These are phyloP conservation scores for Coemansia sp. DNA, from an alignment of 192 early-diverging fungal species.

Conservation along the genomic window DNA sequence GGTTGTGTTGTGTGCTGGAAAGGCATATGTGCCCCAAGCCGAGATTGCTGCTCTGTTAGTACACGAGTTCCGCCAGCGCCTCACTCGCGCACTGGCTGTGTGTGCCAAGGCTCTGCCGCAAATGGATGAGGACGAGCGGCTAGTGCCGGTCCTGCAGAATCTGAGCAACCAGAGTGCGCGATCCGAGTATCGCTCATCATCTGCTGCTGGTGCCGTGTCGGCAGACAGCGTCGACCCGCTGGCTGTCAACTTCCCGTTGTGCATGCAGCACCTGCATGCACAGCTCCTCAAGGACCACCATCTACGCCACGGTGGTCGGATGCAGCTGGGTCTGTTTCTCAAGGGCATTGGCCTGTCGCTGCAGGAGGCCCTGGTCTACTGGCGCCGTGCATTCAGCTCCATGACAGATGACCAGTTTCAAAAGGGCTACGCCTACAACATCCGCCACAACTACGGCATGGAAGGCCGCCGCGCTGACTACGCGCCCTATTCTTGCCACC, in stretches of 20 bases:
- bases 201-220: slow-evolving; percentile 56
- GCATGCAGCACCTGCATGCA: slow-evolving; percentile 83
- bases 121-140: slow-evolving; percentile 89
- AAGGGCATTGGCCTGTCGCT: slow-evolving; percentile 89
- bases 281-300: slow-evolving; percentile 73
- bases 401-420: slow-evolving; percentile 87
- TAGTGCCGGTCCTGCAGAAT: slow-evolving; percentile 83
- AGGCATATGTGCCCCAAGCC: slow-evolving; percentile 69
- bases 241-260: slow-evolving; percentile 78
- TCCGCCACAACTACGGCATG: slow-evolving; percentile 93
- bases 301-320: slow-evolving; percentile 80
- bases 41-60: slow-evolving; percentile 73
- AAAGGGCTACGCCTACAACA: slow-evolving; percentile 92
- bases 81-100: slow-evolving; percentile 55
- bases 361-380: slow-evolving; percentile 89
- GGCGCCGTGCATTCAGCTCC: slow-evolving; percentile 78
- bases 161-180: slow-evolving; percentile 79
- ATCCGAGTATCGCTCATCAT: slow-evolving; percentile 60
- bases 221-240: slow-evolving; percentile 69
- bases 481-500: slow-evolving; percentile 76
- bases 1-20: slow-evolving; percentile 63
- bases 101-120: slow-evolving; percentile 77
- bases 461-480: slow-evolving; percentile 87
- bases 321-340: slow-evolving; percentile 91
- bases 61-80: slow-evolving; percentile 68